Evolutionary conservation across 345 rosid genomes (phyloP).

Genomic region (Psidium guajava): DNA sequence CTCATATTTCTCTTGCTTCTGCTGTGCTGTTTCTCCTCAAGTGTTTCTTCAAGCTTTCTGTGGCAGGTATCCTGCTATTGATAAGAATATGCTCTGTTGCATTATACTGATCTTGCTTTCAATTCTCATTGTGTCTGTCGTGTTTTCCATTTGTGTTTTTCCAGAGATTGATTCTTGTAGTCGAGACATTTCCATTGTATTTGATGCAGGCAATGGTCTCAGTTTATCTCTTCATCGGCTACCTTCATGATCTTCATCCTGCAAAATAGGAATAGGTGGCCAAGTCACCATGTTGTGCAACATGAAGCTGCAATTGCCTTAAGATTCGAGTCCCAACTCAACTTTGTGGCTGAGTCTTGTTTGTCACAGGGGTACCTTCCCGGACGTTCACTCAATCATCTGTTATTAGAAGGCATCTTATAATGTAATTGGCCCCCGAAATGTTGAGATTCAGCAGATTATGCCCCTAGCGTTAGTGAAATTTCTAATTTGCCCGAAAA

Average conservation of each 20-base stretch:
- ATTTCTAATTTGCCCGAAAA: not conserved
- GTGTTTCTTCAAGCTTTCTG: not conserved
- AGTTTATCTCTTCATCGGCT: not conserved
- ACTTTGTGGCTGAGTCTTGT: not conserved
- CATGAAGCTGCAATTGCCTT: not conserved
- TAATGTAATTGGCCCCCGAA: not conserved
- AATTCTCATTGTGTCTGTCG: not conserved
- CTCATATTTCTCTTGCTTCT: not conserved
- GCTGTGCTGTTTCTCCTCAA: not conserved
- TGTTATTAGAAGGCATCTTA: not conserved
- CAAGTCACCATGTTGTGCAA: not conserved
- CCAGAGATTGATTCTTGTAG: not conserved
- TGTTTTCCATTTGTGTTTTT: not conserved
- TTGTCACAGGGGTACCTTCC: too few relatives aligned
- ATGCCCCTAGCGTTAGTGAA: not conserved
- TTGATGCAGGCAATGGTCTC: not conserved
- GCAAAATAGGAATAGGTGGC: not conserved
- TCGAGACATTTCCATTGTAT: not conserved
- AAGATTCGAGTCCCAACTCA: not conserved
- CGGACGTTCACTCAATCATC: not conserved
- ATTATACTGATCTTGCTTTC: not conserved
- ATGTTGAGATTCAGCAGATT: not conserved
- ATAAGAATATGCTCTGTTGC: not conserved
- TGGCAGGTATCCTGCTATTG: not conserved
- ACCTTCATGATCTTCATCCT: not conserved